These are phyloP conservation scores for Phytopythium cucurbitacearum DNA, from an alignment of 352 stramenopile species.

Conservation along the genomic window DNA sequence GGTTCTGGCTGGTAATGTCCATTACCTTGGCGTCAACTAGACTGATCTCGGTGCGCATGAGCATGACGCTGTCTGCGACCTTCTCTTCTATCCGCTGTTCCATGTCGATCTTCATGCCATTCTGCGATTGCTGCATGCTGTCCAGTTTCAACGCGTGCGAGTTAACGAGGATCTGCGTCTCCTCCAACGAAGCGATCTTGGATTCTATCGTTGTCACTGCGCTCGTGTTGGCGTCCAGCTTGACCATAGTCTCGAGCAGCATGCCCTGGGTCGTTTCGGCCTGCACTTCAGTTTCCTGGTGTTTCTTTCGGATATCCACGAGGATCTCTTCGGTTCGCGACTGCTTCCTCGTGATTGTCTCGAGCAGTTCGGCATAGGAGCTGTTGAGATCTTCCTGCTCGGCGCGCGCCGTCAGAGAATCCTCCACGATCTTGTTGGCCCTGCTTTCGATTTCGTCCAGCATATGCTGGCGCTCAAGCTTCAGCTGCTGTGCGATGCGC, in stretches of 20 bases:
- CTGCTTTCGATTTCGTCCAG: conserved; percentile 55
- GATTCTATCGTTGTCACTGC: conserved; percentile 40
- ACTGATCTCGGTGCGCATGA: conserved; percentile 46
- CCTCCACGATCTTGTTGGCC: conserved; percentile 65
- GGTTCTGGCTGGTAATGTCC: conserved; percentile 51
- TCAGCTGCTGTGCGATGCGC: conserved; percentile 72
- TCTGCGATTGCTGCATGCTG: conserved; percentile 28
- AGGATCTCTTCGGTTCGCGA: conserved; percentile 48
- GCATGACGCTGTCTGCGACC: conserved; percentile 45
- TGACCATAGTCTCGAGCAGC: conserved; percentile 52
- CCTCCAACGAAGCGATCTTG: conserved; percentile 52
- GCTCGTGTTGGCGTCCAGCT: conserved; percentile 34
- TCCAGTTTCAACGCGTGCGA: conserved; percentile 39
- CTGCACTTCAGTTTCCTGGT: conserved; percentile 29
- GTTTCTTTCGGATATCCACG: conserved; percentile 45
- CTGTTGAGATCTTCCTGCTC: conserved; percentile 87
- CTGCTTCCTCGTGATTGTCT: conserved; percentile 50
- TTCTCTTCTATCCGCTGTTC: conserved; percentile 46
- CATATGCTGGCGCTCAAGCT: conserved; percentile 46
- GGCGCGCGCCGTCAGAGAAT: conserved; percentile 45
- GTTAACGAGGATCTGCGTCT: conserved; percentile 42
- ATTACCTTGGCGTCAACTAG: conserved; percentile 41
- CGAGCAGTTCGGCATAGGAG: conserved; percentile 57
- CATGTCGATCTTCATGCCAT: conserved; percentile 44
- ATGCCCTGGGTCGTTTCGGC: conserved; percentile 36